Evolutionary conservation across 805 yeast genomes (phyloP), one percentile per base, ranked within the genome.

Genomic region (Wickerhamomyces hampshirensis): DNA sequence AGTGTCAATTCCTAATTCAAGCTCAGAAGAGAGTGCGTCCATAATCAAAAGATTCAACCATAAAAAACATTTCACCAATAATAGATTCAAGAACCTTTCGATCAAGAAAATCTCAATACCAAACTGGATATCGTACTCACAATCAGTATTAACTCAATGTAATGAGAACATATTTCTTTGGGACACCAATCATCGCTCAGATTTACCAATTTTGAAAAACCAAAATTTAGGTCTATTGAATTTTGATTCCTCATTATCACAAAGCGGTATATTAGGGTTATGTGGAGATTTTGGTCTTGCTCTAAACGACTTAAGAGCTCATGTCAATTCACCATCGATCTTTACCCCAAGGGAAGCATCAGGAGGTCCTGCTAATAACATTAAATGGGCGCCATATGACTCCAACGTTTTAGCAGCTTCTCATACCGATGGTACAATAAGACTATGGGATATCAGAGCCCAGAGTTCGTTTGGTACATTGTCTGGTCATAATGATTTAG

Each of bases 1-100:
- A 40, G 75, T 85, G 4, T 65, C 81, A 13, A 67, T 87, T 7
- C 93, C 95, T 1, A 72, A 68, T 31, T 60, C 74, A 1, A 55
- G 61, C 18, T 52, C 64, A 7, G 63, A 61, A 5, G 69, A 69
- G 17, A 65, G 71, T 37, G 96, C 96, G 0, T 86, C 79, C 55
- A 81, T 88, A 15, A 62, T 82, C 43, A 83, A 78, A 54, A 65
- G 94, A 26, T 88, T 80, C 63, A 85, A 85, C 58, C 96, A 88
- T 61, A 64, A 71, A 34, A 80, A 79, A 47, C 88, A 80, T 52
- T 56, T 84, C 37, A 57, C 55, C 21, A 44, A 56, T 14, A 55
- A 53, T 12, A 37, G 42, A 14, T 23, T 31, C 11, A 41, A 36
- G 23, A 43, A 31, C 16, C 34, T 48, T 9, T 36, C 44, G 11